Evolutionary conservation across 768 basidiomycete species (phyloP), one percentile per base, ranked within the genome.

Genomic region (Boletus eberwhitei): DNA sequence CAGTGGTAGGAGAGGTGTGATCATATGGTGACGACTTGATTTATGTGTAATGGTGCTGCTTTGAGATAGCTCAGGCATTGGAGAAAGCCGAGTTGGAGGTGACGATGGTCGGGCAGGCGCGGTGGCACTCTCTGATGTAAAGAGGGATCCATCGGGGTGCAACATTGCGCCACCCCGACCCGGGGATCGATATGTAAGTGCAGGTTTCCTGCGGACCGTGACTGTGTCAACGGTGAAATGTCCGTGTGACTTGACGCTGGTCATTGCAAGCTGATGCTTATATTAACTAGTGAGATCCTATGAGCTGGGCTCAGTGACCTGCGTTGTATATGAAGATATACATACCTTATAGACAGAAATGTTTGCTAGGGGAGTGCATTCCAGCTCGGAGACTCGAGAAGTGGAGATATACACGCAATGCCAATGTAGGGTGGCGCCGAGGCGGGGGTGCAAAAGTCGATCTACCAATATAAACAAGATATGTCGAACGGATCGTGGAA

Each of bases 131-230:
- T 60, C 60, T 36, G 60, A 42, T 22, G 57, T 48, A 50, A 64
- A 42, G 36, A 62, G 37, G 46, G 55, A 38, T 29, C 53, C 53
- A 52, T 73, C 64, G 56, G 64, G 59, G 46, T 65, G 60, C 17
- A 31, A 48, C 37, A 51, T 53, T 35, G 64, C 63, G 34, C 74
- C 69, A 38, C 66, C 64, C 60, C 66, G 74, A 34, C 74, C 67
- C 8, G 84, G 84, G 8, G 84, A 86, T 55, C 76, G 81, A 68
- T 84, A 84, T 14, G 84, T 85, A 57, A 74, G 59, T 48, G 69
- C 62, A 26, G 84, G 85, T 65, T 86, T 86, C 51, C 84, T 75
- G 50, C 83, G 78, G 32, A 75, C 70, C n/a, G 64, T 41, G 50
- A 65, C 52, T 17, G 60, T 55, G 50, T 50, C 52, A 41, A 57